Evolutionary conservation across 2,329 filamentous ascomycete species (phyloP), one percentile per base, ranked within the genome.

Genomic region (Alternaria novae-zelandiae): DNA sequence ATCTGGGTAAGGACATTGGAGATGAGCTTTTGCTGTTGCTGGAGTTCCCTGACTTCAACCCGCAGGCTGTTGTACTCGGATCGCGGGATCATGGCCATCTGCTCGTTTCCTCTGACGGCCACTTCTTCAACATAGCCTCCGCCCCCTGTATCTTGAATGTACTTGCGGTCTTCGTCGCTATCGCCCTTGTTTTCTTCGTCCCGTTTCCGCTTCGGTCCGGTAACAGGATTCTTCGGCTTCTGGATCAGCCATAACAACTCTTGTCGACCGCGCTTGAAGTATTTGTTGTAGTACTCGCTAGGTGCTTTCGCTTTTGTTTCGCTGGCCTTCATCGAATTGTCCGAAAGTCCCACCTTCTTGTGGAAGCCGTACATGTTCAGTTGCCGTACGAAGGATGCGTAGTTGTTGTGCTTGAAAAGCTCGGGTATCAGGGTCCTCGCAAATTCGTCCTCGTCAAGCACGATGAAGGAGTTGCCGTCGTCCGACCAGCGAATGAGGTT

Each of bases 221-320:
- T 66, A 44, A 83, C 81, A 12, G 90, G 88, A 66, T 90, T 92
- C 79, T 95, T 96, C 0, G 95, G 94, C 78, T 98, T 98, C 78
- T 97, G 95, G 68, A 98, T 97, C 60, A 98, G 85, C 95, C 95
- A 98, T 5, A 97, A 84, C 51, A 99, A 84, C 78, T 97, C 96
- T 5, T 94, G 94, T 70, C 97, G 91, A 5, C 94, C 95, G 49
- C 94, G 91, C 72, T 94, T 92, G 82, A 99, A 99, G 82, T 94
- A 99, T 10, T 93, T 93, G 79, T 99, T 97, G 71, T 92, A 94
- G 79, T 99, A 99, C 84, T 98, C 96, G 86, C 94, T 98, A 0
- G 96, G 96, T 62, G 94, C 97, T 83, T 99, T 99, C 78, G 95
- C 95, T 79, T 97, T 97, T 65, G 94, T 90, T 82, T 98, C 96